Base-by-base conservation (phyloP, 345 rosid genomes). In the Salix dunnii region DNA sequence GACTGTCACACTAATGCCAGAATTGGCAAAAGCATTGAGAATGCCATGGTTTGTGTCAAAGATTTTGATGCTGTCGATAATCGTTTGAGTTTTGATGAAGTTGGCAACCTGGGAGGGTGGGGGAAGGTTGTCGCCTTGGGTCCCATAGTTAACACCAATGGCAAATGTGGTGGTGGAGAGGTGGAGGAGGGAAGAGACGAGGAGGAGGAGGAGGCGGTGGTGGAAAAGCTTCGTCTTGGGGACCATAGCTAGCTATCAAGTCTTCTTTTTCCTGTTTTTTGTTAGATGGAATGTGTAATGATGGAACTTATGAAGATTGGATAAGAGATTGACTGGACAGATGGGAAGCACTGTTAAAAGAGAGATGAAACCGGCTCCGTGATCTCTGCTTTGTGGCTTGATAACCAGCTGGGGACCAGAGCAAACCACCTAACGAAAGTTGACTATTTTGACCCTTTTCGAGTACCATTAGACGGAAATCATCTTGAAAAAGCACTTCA, bases 121-220 rank as follows among this genome's bases (percentile, higher is more conserved):
- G 21, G 84, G 81, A 7, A 81, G 84, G 78, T 81, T 25, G 76
- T 74, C 31, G 21, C 65, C 84, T 9, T 63, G n/a, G 43, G 76
- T 77, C 17, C 84, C 84, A 6, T 81, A 77, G 78, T 81, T 81
- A 13, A 81, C 75, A 11, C 84, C 84, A 3, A 81, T 73, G 48
- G 81, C 71, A 1, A 23, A 62, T 17, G 73, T 38, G 60, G 81
- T 38, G 76, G 76, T 23, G 38, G 73, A 65, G 42, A 77, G 75
- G 76, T 35, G 70, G 75, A 73, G 72, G 28, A 74, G 1, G 75
- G 73, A 10, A 49, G 72, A 7, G 33, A 20, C 2, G 30, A 70
- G 53, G 40, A 80, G 69, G 70, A 72, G 72, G 31, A 65, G 14
- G 38, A 18, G 53, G 35, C n/a, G 58, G 35, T 30, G 58, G 48